Base-by-base conservation (phyloP, 306 rosid genomes). In the Medicago arabica region DNA sequence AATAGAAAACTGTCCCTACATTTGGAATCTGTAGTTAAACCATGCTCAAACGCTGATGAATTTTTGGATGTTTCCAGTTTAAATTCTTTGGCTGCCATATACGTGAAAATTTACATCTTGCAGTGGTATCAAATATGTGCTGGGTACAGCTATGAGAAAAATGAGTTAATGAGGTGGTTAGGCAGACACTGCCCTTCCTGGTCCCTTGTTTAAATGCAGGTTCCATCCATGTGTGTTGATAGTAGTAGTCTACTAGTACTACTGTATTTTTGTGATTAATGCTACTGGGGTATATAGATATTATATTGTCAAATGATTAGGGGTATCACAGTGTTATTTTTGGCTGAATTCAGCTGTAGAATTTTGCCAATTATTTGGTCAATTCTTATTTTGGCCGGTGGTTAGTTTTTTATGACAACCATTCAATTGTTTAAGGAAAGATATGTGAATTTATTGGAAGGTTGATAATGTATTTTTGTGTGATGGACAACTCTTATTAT, bases 141-240 rank as follows among this genome's bases (percentile, higher is more conserved):
- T 58, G 80, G 71, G 55, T 58, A 81, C 86, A 81, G 89, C 84
- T 67, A 77, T 44, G 0, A 15, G 50, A 76, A 58, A 23, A 58
- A 15, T 19, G 74, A 83, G 73, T 86, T 68, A 81, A 84, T 74
- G 82, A 50, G 84, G 74, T 79, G 0, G 86, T 76, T 86, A 17
- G 79, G 74, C 0, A 73, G 81, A 68, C 34, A 31, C 47, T 71
- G 75, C 82, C 83, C 13, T 54, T 50, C 31, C 12, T 62, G 89
- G 87, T 44, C 73, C 86, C 74, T 67, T 23, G 44, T 67, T 81
- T 74, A 81, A 75, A 44, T 71, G 71, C 65, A 51, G 61, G 46
- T 25, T 80, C 46, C 81, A 75, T 66, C 70, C 51, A 39, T 23
- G 69, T 54, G 13, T 67, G 77, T 57, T 40, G 17, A 18, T 47